Base-by-base conservation (phyloP, 257 asterid genomes). In the Coffea canephora region DNA sequence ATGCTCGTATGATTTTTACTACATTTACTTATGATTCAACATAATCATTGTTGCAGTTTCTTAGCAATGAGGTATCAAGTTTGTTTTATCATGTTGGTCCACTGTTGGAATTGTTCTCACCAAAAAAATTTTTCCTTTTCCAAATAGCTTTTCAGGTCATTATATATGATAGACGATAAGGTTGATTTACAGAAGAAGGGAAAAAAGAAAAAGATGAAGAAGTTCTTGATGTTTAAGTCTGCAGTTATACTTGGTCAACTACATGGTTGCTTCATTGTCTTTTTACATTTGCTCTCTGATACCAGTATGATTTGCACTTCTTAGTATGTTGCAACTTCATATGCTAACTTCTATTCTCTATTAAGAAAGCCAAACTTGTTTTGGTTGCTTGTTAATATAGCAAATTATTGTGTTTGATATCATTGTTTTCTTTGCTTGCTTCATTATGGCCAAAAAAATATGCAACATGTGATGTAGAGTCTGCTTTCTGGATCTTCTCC, bases 1-100 rank as follows among this genome's bases (percentile, higher is more conserved):
- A 50, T 52, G 64, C 76, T 74, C 39, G 5, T 73, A 23, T 62
- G 54, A 4, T 31, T 79, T 70, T 65, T 75, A 54, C 57, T 65
- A 46, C 19, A 43, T 27, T 48, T 27, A 13, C 73, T 21, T 19
- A 6, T 7, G 16, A 57, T 72, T 45, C 3, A 15, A 27, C 25
- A 15, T 16, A 0, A 62, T 48, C 41, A 70, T 54, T 18, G n/a
- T 25, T 50, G 71, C 43, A 16, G 52, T 55, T 14, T 54, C 50
- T 39, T 49, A 18, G 52, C 68, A 41, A 8, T 71, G 48, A 72
- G 39, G 19, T n/a, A 69, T 77, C 49, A 19, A 62, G 59, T 36
- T 43, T 57, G 27, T 73, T 57, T 48, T 57, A n/a, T 76, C 15
- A n/a, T 54, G 68, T 21, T 72, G 57, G 57, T 69, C 70, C 46